Evolutionary conservation across 176 grass and related monocot species (phyloP).

Genomic region (Avena eriantha): DNA sequence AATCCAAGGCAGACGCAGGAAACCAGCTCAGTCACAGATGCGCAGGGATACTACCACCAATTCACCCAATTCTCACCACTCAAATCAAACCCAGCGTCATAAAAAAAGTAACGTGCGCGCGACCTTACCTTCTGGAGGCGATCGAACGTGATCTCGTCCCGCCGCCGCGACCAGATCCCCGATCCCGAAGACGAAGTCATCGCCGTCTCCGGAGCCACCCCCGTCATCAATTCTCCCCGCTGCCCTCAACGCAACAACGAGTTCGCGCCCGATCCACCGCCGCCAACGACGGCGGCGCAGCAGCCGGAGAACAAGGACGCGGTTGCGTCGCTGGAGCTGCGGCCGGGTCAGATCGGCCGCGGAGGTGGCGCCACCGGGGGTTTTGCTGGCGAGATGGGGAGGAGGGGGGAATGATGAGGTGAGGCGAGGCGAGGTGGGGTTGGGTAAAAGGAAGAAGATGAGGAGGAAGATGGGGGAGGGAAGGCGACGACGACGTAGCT

Average conservation of each 20-base stretch:
- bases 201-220: constrained; percentile 30
- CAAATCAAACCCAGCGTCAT: constrained; percentile 28
- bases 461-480: constrained; percentile 35
- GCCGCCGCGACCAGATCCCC: constrained; percentile 93
- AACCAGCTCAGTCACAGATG: constrained; percentile 14
- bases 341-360: constrained; percentile 45
- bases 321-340: background rate
- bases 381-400: constrained; percentile 34
- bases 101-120: background rate
- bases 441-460: background rate
- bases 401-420: constrained; percentile 27
- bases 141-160: constrained; percentile 95
- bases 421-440: constrained; percentile 17
- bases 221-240: constrained; percentile 48
- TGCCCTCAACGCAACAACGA: constrained; percentile 32
- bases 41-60: background rate
- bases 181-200: constrained; percentile 52
- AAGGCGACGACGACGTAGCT: constrained; percentile 54
- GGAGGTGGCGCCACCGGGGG: constrained; percentile 29
- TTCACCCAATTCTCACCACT: constrained; percentile 6
- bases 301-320: background rate
- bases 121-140: constrained; percentile 84
- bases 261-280: constrained; percentile 27
- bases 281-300: constrained; percentile 10
- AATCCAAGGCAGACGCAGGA: constrained; percentile 18